These are phyloP conservation scores for Colletotrichum tofieldiae DNA, from an alignment of 2,329 filamentous ascomycete genomes.

Conservation along the genomic window DNA sequence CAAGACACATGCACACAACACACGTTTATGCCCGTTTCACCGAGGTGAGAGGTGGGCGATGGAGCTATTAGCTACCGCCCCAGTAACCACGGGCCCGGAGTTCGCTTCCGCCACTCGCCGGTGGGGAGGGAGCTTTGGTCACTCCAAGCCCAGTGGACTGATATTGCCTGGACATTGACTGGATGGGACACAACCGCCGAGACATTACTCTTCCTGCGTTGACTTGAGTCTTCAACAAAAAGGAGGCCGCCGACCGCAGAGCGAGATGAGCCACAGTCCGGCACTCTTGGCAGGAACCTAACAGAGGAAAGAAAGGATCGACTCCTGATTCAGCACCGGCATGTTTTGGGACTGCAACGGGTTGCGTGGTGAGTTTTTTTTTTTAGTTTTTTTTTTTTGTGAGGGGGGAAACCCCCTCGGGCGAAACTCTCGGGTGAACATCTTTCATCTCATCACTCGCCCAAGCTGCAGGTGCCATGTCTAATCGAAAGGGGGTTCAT, in stretches of 20 bases:
- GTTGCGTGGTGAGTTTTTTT: not conserved
- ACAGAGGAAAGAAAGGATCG: not conserved
- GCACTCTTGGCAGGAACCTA: slow-evolving; percentile 30
- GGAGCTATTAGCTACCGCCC: not conserved
- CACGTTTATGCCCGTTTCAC: not conserved
- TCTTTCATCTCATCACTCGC: slow-evolving; percentile 11
- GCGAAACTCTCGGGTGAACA: not conserved
- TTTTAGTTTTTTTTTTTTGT: too few relatives aligned
- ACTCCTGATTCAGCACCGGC: slow-evolving; percentile 1
- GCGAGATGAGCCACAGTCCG: slow-evolving; percentile 33
- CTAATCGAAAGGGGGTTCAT: not conserved
- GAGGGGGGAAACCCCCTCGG: too few relatives aligned
- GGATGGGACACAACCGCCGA: slow-evolving; percentile 23
- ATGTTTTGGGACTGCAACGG: not conserved
- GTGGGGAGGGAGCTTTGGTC: slow-evolving; percentile 11
- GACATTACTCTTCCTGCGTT: slow-evolving; percentile 13
- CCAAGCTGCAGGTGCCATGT: not conserved
- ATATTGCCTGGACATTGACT: not conserved
- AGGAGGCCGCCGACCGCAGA: slow-evolving; percentile 33
- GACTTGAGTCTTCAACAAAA: not conserved
- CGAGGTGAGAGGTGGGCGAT: slow-evolving; percentile 1
- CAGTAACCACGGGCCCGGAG: slow-evolving; percentile 7
- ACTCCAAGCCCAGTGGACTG: slow-evolving; percentile 22
- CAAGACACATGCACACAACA: not conserved
- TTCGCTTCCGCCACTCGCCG: slow-evolving; percentile 9